phyloP scores from a whole-genome alignment of 2,329 filamentous ascomycete genomes.

The Cytospora schulzeri region DNA sequence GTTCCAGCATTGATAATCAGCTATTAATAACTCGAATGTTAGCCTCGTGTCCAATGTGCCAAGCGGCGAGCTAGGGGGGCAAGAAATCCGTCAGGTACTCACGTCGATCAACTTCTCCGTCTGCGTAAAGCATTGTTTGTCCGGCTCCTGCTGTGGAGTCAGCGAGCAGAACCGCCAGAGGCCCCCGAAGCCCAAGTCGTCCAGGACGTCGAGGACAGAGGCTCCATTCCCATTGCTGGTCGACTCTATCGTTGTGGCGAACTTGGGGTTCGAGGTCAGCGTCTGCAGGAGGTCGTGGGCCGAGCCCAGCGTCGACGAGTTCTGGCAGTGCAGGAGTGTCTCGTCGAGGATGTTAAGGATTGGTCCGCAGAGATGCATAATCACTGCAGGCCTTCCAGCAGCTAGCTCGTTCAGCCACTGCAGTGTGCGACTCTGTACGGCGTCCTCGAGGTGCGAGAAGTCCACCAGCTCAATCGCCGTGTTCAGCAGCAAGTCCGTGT shows the following conservation, averaged over 20 bases:
- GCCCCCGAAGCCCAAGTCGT: constrained; percentile 64
- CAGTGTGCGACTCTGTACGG: constrained; percentile 60
- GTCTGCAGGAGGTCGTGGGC: constrained; percentile 63
- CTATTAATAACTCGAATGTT: constrained; percentile 8
- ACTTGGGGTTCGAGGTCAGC: constrained; percentile 56
- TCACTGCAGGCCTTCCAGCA: constrained; percentile 54
- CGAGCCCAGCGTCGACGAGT: constrained; percentile 58
- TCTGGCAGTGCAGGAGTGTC: constrained; percentile 64
- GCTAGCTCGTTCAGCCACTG: constrained; percentile 63
- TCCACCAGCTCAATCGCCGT: constrained; percentile 67
- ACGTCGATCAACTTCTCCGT: constrained; percentile 66
- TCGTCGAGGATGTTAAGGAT: constrained; percentile 63
- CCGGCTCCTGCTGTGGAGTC: constrained; percentile 45
- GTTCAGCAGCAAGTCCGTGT: constrained; percentile 64
- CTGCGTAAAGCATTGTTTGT: constrained; percentile 54
- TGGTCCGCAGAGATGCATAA: constrained; percentile 60
- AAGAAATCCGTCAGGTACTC: constrained; percentile 31
- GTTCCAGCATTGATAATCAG: constrained; percentile 25
- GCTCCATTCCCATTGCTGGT: constrained; percentile 32
- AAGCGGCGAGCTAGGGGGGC: neutral
- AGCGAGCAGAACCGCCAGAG: constrained; percentile 59
- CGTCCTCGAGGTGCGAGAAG: constrained; percentile 66
- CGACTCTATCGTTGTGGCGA: constrained; percentile 50
- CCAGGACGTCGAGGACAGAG: constrained; percentile 51
- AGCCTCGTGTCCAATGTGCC: neutral